Conservation (phyloP, 169 alveolate genomes). For the Toxoplasma gondii region DNA sequence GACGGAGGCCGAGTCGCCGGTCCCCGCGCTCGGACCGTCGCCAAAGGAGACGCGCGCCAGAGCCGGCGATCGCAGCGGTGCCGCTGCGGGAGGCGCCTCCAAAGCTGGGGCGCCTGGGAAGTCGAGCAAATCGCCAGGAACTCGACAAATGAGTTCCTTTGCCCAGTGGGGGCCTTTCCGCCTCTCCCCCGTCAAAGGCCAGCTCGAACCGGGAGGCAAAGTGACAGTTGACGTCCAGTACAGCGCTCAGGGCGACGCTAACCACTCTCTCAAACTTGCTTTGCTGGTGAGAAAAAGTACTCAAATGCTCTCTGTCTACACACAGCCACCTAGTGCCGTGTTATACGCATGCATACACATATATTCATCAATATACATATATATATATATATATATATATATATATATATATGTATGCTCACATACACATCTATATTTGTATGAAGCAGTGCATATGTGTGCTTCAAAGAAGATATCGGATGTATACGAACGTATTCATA, state of each 20-base stretch:
- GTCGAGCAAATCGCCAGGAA: background rate
- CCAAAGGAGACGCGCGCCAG: background rate
- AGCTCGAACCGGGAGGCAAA: conserved; percentile 60
- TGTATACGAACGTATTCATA: too few species aligned
- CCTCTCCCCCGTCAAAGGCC: conserved; percentile 64
- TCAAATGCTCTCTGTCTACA: too few species aligned
- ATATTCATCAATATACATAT: too few species aligned
- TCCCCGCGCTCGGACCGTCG: conserved; percentile 19
- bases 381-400: too few species aligned
- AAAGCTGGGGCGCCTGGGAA: conserved; percentile 23
- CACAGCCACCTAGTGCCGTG: too few species aligned
- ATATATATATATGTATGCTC: too few species aligned
- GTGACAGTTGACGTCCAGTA: conserved; percentile 50
- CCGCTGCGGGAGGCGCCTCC: background rate
- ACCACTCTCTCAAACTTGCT: conserved; percentile 59
- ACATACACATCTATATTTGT: too few species aligned
- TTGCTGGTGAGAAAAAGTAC: conserved; percentile 46
- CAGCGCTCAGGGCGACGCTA: conserved; percentile 64
- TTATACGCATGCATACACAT: too few species aligned
- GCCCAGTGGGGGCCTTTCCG: conserved; percentile 65
- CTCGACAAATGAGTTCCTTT: conserved; percentile 25
- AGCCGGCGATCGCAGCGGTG: background rate
- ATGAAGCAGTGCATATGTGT: too few species aligned
- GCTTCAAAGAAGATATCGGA: too few species aligned
- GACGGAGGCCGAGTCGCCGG: background rate